Percentiles rank a stretch among this genome's conserved stretches.
Conservation (phyloP, 768 basidiomycete genomes). For the Pluteus cervinus region DNA sequence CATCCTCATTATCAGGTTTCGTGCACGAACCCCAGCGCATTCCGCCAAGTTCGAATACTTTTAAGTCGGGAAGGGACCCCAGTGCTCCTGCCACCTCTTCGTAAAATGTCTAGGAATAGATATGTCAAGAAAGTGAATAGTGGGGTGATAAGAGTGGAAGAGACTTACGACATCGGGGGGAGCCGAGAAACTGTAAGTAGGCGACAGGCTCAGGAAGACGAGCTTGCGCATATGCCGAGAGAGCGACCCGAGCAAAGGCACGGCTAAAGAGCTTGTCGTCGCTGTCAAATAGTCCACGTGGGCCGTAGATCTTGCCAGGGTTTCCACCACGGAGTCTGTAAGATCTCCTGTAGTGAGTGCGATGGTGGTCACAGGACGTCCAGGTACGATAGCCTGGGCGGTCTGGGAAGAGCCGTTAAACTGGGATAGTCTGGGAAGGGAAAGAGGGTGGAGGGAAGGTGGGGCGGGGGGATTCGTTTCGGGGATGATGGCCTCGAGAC, state of each 20-base stretch:
- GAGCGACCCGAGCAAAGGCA: constrained; percentile 51
- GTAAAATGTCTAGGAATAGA: constrained; percentile 49
- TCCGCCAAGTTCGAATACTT: constrained; percentile 68
- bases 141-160: constrained; percentile 8
- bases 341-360: constrained; percentile 59
- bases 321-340: constrained; percentile 46
- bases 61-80: constrained; percentile 52
- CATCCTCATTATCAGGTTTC: constrained; percentile 34
- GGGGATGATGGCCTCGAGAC: constrained; percentile 36
- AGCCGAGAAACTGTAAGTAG: constrained; percentile 44
- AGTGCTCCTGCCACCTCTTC: constrained; percentile 52
- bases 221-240: constrained; percentile 53
- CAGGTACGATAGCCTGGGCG: constrained; percentile 53
- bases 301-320: constrained; percentile 43
- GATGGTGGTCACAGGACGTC: constrained; percentile 59
- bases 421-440: constrained; percentile 42
- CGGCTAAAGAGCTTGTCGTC: constrained; percentile 50
- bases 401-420: constrained; percentile 57
- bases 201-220: constrained; percentile 62
- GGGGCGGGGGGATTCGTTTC: constrained; percentile 23
- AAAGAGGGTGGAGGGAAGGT: constrained; percentile 33
- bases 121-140: constrained; percentile 15
- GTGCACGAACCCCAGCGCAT: constrained; percentile 67
- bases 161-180: constrained; percentile 46
- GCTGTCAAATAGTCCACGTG: constrained; percentile 52